Percentiles rank a stretch among this genome's conserved stretches.
phyloP scores from a whole-genome alignment of 768 basidiomycete species.

The Cantharellus cinnabarinus region DNA sequence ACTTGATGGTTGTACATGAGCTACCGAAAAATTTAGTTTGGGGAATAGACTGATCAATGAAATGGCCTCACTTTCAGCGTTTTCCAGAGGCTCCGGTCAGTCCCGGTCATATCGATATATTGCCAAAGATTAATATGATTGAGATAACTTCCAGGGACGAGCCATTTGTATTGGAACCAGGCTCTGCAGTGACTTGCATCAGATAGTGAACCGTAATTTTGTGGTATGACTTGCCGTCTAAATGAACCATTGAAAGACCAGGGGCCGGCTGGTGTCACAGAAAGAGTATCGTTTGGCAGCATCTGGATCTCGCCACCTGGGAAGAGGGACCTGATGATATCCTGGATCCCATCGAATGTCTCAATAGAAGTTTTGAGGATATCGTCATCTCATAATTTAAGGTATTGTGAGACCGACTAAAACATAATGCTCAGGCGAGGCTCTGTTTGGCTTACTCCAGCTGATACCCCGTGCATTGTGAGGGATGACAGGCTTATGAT shows the following conservation, averaged over 20 bases:
- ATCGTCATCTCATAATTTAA: too few species aligned
- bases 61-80: background rate
- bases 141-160: background rate
- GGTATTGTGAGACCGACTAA: too few species aligned
- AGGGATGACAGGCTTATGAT: conserved; percentile 32
- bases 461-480: conserved; percentile 29
- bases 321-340: background rate
- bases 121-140: background rate
- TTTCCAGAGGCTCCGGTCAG: background rate
- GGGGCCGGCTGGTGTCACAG: background rate
- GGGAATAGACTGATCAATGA: background rate
- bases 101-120: background rate
- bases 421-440: conserved; percentile 20
- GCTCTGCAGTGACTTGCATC: background rate
- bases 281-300: background rate
- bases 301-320: background rate
- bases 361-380: too few species aligned
- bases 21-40: background rate
- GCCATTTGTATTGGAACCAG: background rate
- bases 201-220: background rate
- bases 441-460: conserved; percentile 17
- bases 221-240: background rate
- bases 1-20: background rate
- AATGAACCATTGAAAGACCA: background rate
- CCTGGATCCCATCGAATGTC: too few species aligned